Evolutionary conservation across 2,329 filamentous ascomycete genomes (phyloP), one percentile per base, ranked within the genome.

Genomic region (Colletotrichum abscissum): DNA sequence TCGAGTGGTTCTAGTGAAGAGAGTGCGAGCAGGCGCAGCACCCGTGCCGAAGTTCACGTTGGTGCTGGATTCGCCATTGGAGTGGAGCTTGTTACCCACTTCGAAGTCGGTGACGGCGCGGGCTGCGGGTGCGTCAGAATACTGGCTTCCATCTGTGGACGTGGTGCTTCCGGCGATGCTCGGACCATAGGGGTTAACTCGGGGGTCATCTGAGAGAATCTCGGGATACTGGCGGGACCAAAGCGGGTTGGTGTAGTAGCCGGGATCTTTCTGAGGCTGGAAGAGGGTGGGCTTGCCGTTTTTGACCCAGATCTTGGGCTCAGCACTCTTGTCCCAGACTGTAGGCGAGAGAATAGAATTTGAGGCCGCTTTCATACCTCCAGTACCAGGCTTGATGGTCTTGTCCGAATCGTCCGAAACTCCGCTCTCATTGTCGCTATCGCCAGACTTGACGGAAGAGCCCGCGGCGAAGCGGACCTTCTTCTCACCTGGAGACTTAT

Each of bases 161-260:
- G 35, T 26, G 54, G 52, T 26, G 14, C 60, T 71, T 38, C 22
- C 55, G 8, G 60, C 46, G 28, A 52, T 33, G 12, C 28, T 28
- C 19, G 35, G 9, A 14, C 28, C 26, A 9, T 69, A 58, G 14
- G 58, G 42, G 33, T 35, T 55, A 5, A 64, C 26, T n/a, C 38
- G 26, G 16, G 35, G 55, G 11, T 73, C 28, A 35, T 71, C 16
- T 12, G 71, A 73, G 35, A 73, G 62, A 7, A 73, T 66, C 38
- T 73, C 67, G 22, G 71, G 71, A 9, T 73, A 73, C 28, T 73
- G 71, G 12, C 67, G 71, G 26, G 67, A 73, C 71, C 71, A 73
- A 28, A 73, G 67, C 24, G 71, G 71, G 55, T 57, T 52, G 28
- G 67, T 73, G 55, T 65, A 71, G 35, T 73, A 66, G 6, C 52